Percentiles rank a stretch among this genome's conserved stretches.
Evolutionary conservation across 2,329 filamentous ascomycete genomes (phyloP).

Genomic region (Ophiostoma ips): DNA sequence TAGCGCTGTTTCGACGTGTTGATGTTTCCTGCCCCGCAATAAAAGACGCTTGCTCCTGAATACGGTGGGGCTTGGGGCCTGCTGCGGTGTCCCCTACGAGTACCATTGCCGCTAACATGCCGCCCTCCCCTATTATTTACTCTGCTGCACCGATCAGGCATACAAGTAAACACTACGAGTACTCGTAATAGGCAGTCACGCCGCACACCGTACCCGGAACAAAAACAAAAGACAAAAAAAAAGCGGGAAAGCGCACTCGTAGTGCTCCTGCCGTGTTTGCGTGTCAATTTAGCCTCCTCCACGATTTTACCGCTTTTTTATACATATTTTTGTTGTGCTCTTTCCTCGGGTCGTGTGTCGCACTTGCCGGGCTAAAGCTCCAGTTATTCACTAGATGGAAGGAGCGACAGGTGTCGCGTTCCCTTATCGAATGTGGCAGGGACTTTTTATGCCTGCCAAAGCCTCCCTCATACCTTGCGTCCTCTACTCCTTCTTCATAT

Average conservation of each 20-base stretch:
- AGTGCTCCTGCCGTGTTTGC: background rate
- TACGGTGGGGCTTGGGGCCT: slow-evolving; percentile 1
- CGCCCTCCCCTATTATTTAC: background rate
- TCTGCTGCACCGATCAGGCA: background rate
- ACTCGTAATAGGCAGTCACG: background rate
- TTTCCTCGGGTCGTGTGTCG: background rate
- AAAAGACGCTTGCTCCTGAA: slow-evolving; percentile 11
- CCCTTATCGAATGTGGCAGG: background rate
- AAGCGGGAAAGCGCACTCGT: background rate
- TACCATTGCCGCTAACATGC: background rate
- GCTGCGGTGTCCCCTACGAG: background rate
- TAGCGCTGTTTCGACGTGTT: slow-evolving; percentile 8
- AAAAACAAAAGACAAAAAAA: background rate
- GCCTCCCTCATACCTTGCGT: background rate
- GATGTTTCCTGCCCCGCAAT: slow-evolving; percentile 6
- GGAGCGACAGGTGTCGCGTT: slow-evolving; percentile 8
- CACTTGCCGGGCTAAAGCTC: background rate
- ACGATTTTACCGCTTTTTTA: background rate
- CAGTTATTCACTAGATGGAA: slow-evolving; percentile 4
- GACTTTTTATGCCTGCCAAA: slow-evolving; percentile 1
- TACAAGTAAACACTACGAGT: background rate
- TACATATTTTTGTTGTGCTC: background rate
- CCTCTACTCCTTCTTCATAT: background rate
- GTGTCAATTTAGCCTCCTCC: background rate
- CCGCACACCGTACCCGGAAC: too few relatives aligned